Base-by-base conservation (phyloP, 805 yeast species). In the Candida koratica region DNA sequence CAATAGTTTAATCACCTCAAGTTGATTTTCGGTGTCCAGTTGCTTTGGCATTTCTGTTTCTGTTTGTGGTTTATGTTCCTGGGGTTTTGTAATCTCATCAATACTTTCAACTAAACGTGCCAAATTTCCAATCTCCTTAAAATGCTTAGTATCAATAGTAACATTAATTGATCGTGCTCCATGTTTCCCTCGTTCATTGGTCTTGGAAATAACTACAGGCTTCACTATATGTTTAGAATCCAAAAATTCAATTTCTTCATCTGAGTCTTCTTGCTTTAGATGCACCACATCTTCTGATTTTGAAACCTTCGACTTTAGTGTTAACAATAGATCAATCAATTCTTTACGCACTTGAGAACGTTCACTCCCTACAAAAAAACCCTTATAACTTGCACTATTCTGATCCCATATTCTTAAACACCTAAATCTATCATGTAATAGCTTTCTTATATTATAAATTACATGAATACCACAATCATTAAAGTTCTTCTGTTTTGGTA, bases 381-480 rank as follows among this genome's bases (percentile, higher is more conserved):
- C 17, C 15, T 32, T 35, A 51, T 43, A 16, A 45, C 31, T 6
- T 22, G 27, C 6, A 16, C 17, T 22, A 22, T 33, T 25, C 6
- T 36, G 47, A 38, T 60, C 53, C 84, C 84, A 78, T 8, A 73
- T 44, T 27, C 53, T 52, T 29, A 73, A 60, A 34, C 85, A 79
- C 16, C 54, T 63, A 0, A 47, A 47, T 0, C 78, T 75, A 25
- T 73, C 58, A 16, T 61, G 60, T 30, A 81, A 64, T 58, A 85
- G 79, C 43, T 71, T 75, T 38, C 67, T 64, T 9, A 81, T 70
- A 48, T 84, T 88, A 47, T 81, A 81, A 11, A 93, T 81, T 2
- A 90, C 84, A 60, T 85, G 96, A 14, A 93, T 77, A 1, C 98
- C 98, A 63, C 98, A 93, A 55, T 93, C 98, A 53, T 88, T 85